Conservation (phyloP, 2,329 filamentous ascomycete genomes). For the Cordyceps cateniannulata region DNA sequence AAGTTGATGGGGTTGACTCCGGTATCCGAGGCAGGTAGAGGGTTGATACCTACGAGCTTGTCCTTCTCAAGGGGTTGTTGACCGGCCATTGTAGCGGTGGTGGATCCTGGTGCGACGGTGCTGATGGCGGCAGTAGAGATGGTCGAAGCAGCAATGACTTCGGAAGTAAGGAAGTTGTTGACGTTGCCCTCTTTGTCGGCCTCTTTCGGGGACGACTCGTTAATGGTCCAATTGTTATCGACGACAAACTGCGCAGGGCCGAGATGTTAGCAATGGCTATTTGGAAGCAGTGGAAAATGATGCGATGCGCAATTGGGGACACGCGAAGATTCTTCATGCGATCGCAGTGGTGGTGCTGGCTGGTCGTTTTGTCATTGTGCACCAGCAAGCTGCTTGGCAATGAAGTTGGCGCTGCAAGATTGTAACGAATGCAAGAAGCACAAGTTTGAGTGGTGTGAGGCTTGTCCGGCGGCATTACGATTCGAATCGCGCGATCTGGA, state of each 20-base stretch:
- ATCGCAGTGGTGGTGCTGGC: not conserved
- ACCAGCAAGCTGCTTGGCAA: not conserved
- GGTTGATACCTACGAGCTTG: constrained; percentile 52
- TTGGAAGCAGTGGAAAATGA: not conserved
- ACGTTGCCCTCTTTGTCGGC: constrained; percentile 76
- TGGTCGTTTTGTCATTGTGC: not conserved
- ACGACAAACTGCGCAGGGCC: constrained; percentile 71
- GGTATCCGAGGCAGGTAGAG: constrained; percentile 55
- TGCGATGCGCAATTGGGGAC: not conserved
- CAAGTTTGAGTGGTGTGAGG: not conserved
- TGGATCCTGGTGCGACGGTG: constrained; percentile 62
- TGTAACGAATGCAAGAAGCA: not conserved
- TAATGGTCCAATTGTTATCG: constrained; percentile 82
- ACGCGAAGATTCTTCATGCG: not conserved
- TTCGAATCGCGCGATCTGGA: not conserved
- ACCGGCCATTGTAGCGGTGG: constrained; percentile 61
- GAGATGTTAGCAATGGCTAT: not conserved
- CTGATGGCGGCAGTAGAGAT: constrained; percentile 50
- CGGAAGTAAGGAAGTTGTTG: constrained; percentile 83
- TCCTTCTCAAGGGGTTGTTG: constrained; percentile 49
- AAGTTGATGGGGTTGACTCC: constrained; percentile 75
- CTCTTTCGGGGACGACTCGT: constrained; percentile 74
- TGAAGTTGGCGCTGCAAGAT: not conserved
- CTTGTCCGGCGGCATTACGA: not conserved
- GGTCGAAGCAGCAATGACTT: constrained; percentile 54